These are phyloP conservation scores for Gentiana macrophylla DNA, from an alignment of 257 asterid genomes.

Conservation along the genomic window DNA sequence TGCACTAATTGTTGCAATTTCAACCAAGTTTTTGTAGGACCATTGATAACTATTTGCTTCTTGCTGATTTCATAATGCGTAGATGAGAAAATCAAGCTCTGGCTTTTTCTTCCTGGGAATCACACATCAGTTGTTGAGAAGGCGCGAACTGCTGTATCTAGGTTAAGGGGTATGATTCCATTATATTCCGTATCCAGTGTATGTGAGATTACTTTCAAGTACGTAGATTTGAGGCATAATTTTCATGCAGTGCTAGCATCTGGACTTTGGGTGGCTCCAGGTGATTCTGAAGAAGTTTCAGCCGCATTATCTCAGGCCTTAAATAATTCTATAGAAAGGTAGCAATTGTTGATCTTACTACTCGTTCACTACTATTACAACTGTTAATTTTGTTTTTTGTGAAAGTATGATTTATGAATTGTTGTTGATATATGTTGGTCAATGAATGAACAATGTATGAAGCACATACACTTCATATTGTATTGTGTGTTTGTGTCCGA, in stretches of 20 bases:
- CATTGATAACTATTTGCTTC: constrained; percentile 20
- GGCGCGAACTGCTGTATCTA: constrained; percentile 72
- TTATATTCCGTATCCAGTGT: background rate
- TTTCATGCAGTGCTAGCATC: constrained; percentile 61
- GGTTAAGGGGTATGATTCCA: constrained; percentile 60
- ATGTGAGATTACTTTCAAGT: background rate
- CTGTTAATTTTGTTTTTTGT: background rate
- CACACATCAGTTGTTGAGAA: constrained; percentile 67
- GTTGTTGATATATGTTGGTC: no score
- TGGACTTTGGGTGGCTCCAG: constrained; percentile 99
- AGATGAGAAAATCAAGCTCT: constrained; percentile 99
- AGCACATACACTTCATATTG: no score
- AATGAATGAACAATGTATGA: no score
- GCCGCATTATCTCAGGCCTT: constrained; percentile 95
- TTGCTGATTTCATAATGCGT: constrained; percentile 19
- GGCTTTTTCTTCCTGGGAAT: constrained; percentile 94
- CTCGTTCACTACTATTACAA: no score
- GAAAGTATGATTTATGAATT: no score
- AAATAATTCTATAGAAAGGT: constrained; percentile 89
- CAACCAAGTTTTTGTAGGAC: constrained; percentile 4
- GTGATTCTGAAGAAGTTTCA: constrained; percentile 97
- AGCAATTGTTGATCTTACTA: background rate
- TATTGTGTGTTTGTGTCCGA: no score
- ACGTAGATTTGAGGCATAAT: no score
- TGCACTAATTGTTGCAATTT: constrained; percentile 4